Conservation (phyloP, 2,329 filamentous ascomycete genomes). For the Pseudovirgaria hyperparasitica region DNA sequence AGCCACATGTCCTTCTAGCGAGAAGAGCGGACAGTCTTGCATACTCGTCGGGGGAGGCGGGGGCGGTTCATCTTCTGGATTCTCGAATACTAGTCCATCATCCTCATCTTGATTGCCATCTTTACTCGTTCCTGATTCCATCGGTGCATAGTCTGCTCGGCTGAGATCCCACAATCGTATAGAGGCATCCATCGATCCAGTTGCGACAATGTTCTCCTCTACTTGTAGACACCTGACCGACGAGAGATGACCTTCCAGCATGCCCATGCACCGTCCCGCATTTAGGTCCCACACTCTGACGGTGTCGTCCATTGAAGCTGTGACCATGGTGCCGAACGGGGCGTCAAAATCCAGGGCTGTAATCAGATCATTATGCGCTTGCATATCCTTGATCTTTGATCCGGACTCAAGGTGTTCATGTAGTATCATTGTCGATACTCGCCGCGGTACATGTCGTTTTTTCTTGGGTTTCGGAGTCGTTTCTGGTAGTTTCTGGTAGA, state of each 20-base stretch:
- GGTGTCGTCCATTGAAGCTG: conserved; percentile 82
- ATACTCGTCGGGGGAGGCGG: conserved; percentile 61
- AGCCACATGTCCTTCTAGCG: conserved; percentile 78
- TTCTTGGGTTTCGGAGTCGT: conserved; percentile 40
- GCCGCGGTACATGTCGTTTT: conserved; percentile 44
- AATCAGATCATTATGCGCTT: conserved; percentile 77
- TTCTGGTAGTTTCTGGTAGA: conserved; percentile 78
- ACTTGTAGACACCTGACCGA: conserved; percentile 89
- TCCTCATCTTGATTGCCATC: conserved; percentile 30
- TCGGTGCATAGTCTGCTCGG: conserved; percentile 70
- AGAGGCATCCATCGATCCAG: conserved; percentile 87
- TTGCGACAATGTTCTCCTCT: conserved; percentile 89
- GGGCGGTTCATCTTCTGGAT: conserved; percentile 57
- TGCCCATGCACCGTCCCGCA: conserved; percentile 79
- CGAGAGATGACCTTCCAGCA: conserved; percentile 85
- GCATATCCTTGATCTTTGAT: conserved; percentile 74
- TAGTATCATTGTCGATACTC: conserved; percentile 83
- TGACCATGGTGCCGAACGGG: conserved; percentile 93
- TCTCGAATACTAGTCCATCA: conserved; percentile 58
- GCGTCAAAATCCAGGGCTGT: conserved; percentile 91
- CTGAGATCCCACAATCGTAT: conserved; percentile 93
- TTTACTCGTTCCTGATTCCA: conserved; percentile 39
- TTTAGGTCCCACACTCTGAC: conserved; percentile 95
- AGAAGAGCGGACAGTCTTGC: conserved; percentile 80
- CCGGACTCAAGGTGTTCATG: conserved; percentile 93